phyloP scores from a whole-genome alignment of 768 basidiomycete species.

The Lanmaoa pseudosensibilis region DNA sequence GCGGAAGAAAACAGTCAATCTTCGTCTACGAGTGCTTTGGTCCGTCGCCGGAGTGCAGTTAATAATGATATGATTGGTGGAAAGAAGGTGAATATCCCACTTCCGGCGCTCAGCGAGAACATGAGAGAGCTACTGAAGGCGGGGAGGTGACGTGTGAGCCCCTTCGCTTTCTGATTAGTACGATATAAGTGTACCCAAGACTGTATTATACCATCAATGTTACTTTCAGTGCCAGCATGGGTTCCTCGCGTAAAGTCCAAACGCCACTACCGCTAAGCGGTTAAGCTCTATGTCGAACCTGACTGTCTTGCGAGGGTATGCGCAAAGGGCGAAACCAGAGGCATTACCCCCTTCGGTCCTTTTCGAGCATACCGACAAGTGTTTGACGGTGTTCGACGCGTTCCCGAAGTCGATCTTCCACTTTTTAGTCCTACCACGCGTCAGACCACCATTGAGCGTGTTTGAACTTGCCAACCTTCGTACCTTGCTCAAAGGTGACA shows the following conservation, averaged over 20 bases:
- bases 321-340: slow-evolving; percentile 45
- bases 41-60: slow-evolving; percentile 32
- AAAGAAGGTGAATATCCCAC: slow-evolving; percentile 34
- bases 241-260: slow-evolving; percentile 2
- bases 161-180: slow-evolving; percentile 1
- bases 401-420: slow-evolving; percentile 88
- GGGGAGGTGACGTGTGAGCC: slow-evolving; percentile 32
- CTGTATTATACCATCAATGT: slow-evolving; percentile 19
- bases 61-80: slow-evolving; percentile 1
- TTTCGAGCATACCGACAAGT: slow-evolving; percentile 52
- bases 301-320: slow-evolving; percentile 63
- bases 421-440: slow-evolving; percentile 79
- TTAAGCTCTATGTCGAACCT: slow-evolving; percentile 39
- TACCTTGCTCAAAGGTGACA: slow-evolving; percentile 55
- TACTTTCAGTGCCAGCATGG: not conserved
- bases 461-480: slow-evolving; percentile 53
- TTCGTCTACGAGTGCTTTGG: slow-evolving; percentile 29
- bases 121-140: slow-evolving; percentile 59
- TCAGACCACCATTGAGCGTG: slow-evolving; percentile 30
- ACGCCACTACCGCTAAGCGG: not conserved
- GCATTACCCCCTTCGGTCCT: slow-evolving; percentile 60
- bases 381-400: slow-evolving; percentile 69
- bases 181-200: slow-evolving; percentile 4
- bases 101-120: slow-evolving; percentile 59
- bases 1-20: slow-evolving; percentile 47